phyloP scores from a whole-genome alignment of 371 early-diverging fungal species.

The Mucor plumbeus region DNA sequence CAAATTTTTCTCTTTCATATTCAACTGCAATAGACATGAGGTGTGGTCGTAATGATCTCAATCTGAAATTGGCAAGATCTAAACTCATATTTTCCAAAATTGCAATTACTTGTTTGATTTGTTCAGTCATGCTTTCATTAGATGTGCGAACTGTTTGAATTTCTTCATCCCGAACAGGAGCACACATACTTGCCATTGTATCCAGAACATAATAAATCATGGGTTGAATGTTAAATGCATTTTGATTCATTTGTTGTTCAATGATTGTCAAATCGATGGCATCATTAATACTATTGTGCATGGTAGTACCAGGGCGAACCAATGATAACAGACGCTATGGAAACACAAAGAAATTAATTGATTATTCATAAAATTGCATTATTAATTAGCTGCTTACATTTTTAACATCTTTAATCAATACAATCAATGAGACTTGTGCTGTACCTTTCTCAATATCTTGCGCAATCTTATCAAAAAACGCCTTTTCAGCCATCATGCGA shows the following conservation, averaged over 20 bases:
- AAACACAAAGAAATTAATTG: too few species aligned
- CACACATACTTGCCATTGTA: slow-evolving; percentile 72
- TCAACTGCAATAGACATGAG: slow-evolving; percentile 68
- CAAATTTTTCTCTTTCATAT: slow-evolving; percentile 74
- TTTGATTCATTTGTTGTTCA: slow-evolving; percentile 57
- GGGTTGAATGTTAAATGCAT: slow-evolving; percentile 51
- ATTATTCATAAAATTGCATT: neutral
- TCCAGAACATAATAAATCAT: slow-evolving; percentile 51
- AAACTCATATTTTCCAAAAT: slow-evolving; percentile 75
- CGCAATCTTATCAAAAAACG: slow-evolving; percentile 66
- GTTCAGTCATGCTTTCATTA: slow-evolving; percentile 6
- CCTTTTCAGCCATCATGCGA: slow-evolving; percentile 58
- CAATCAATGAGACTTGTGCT: slow-evolving; percentile 44
- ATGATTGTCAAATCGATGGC: slow-evolving; percentile 63
- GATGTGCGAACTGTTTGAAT: slow-evolving; percentile 45
- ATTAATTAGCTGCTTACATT: slow-evolving; percentile 45
- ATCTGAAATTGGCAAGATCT: slow-evolving; percentile 74
- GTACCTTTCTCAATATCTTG: slow-evolving; percentile 56
- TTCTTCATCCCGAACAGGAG: slow-evolving; percentile 74
- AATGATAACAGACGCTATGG: slow-evolving; percentile 47
- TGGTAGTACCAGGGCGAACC: slow-evolving; percentile 33
- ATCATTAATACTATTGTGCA: slow-evolving; percentile 56
- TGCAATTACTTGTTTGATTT: slow-evolving; percentile 9
- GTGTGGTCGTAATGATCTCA: slow-evolving; percentile 68
- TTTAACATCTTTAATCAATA: slow-evolving; percentile 59